Evolutionary conservation across 140 eudicot species (phyloP).

Genomic region (Bidens hawaiensis): DNA sequence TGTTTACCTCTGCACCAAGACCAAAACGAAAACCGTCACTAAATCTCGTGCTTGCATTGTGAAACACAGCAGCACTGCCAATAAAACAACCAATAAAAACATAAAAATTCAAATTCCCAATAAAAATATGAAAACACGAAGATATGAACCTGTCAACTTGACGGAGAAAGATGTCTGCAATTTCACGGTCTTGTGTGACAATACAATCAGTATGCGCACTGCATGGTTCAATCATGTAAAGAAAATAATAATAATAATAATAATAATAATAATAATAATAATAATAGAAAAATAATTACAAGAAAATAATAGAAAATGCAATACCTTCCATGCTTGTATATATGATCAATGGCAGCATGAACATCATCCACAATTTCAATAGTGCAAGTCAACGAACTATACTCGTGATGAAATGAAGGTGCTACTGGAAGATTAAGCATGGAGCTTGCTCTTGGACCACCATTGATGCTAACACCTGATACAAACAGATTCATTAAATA

Average conservation of each 20-base stretch:
- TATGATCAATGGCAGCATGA: conserved; percentile 89
- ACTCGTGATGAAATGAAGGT: conserved; percentile 78
- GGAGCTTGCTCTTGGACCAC: conserved; percentile 81
- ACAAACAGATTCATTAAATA: conserved; percentile 17
- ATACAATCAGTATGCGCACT: conserved; percentile 92
- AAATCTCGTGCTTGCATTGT: conserved; percentile 93
- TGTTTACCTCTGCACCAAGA: conserved; percentile 98
- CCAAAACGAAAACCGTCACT: conserved; percentile 97
- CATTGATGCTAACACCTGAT: conserved; percentile 79
- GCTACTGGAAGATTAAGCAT: conserved; percentile 69
- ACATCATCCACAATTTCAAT: conserved; percentile 96
- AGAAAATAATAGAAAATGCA: neutral
- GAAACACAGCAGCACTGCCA: conserved; percentile 96
- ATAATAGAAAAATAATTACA: no score
- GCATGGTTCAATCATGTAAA: conserved; percentile 35
- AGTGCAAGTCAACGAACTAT: conserved; percentile 84
- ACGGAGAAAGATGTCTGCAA: conserved; percentile 59
- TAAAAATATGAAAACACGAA: neutral
- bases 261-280: no score
- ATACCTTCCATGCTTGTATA: conserved; percentile 90
- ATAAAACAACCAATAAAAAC: conserved; percentile 8
- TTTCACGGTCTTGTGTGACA: conserved; percentile 70
- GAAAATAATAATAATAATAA: no score
- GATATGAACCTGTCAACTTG: conserved; percentile 85
- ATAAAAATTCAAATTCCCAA: neutral